These are phyloP conservation scores for Phytophthora tubulina DNA, from an alignment of 352 stramenopile species.

Conservation along the genomic window DNA sequence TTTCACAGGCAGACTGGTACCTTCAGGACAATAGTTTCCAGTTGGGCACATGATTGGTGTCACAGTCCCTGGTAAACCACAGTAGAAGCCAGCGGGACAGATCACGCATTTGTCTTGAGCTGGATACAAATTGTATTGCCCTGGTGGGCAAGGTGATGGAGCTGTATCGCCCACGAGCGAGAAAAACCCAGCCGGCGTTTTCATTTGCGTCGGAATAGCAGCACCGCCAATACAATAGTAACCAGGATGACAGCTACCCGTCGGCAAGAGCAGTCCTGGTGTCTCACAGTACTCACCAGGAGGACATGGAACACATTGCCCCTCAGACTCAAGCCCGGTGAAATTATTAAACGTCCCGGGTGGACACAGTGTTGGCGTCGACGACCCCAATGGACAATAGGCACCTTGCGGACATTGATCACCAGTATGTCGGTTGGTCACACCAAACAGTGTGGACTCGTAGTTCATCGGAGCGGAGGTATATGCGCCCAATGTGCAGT, in stretches of 20 bases:
- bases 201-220: slow-evolving; percentile 60
- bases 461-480: slow-evolving; percentile 91
- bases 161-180: slow-evolving; percentile 54
- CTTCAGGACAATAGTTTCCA: slow-evolving; percentile 76
- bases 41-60: slow-evolving; percentile 58
- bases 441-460: slow-evolving; percentile 70
- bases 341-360: slow-evolving; percentile 80
- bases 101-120: slow-evolving; percentile 64
- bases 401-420: slow-evolving; percentile 73
- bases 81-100: slow-evolving; percentile 82
- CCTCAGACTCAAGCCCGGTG: slow-evolving; percentile 69
- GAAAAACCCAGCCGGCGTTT: slow-evolving; percentile 64
- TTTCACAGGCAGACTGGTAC: slow-evolving; percentile 60
- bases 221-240: slow-evolving; percentile 84
- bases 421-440: slow-evolving; percentile 71
- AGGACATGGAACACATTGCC: slow-evolving; percentile 85
- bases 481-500: slow-evolving; percentile 90
- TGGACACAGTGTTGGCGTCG: slow-evolving; percentile 68
- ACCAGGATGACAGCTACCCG: slow-evolving; percentile 75
- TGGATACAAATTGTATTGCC: slow-evolving; percentile 70
- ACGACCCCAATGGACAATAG: slow-evolving; percentile 79
- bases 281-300: slow-evolving; percentile 83
- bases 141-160: slow-evolving; percentile 61
- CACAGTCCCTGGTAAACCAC: slow-evolving; percentile 60
- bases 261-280: slow-evolving; percentile 70